Conservation (phyloP, 2,329 filamentous ascomycete species). For the Pseudopyrenochaeta lycopersici region DNA sequence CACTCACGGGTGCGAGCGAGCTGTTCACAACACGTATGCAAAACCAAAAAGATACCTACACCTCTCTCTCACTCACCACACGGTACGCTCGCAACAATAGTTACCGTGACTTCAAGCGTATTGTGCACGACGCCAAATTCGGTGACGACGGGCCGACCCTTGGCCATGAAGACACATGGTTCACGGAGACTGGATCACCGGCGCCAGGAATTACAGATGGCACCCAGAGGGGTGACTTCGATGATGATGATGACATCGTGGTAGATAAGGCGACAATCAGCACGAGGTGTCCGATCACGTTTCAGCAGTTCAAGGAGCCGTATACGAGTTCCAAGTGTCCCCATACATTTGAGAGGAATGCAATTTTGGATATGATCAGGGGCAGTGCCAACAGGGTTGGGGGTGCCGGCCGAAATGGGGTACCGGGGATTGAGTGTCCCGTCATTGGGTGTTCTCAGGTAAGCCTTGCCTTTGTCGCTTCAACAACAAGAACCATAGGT, state of each 20-base stretch:
- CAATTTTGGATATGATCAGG: conserved; percentile 66
- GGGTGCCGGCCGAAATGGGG: conserved; percentile 23
- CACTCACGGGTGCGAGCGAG: conserved; percentile 45
- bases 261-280: conserved; percentile 70
- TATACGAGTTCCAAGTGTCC: conserved; percentile 73
- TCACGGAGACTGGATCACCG: conserved; percentile 60
- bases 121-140: conserved; percentile 69
- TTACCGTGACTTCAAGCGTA: conserved; percentile 68
- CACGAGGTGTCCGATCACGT: conserved; percentile 74
- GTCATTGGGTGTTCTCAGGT: conserved; percentile 69
- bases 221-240: conserved; percentile 44
- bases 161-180: conserved; percentile 69
- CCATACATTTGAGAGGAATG: conserved; percentile 75
- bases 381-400: conserved; percentile 23
- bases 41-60: conserved; percentile 55
- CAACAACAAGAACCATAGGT: background rate
- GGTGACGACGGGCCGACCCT: conserved; percentile 63
- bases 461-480: conserved; percentile 4
- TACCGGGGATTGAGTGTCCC: conserved; percentile 65
- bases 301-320: conserved; percentile 71
- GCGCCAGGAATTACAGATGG: conserved; percentile 51
- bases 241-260: conserved; percentile 72
- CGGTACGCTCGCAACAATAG: conserved; percentile 68
- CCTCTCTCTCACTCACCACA: conserved; percentile 44
- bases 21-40: conserved; percentile 50